Conservation (phyloP, 2,329 filamentous ascomycete species). For the Scytalidium sp. region DNA sequence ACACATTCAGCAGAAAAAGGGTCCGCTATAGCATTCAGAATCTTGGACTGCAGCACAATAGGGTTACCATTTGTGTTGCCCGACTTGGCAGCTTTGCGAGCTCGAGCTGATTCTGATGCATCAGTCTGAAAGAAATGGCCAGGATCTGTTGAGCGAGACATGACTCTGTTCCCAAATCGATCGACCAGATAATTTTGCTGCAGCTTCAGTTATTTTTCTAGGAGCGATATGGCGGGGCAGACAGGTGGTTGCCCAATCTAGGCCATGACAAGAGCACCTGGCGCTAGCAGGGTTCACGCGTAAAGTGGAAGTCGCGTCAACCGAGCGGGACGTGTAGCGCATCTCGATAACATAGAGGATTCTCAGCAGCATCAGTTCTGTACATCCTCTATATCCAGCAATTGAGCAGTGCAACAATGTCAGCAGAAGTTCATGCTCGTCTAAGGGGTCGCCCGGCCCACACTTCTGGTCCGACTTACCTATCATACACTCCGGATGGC, state of each 20-base stretch:
- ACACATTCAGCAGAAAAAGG: conserved; percentile 58
- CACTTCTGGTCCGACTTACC: conserved; percentile 80
- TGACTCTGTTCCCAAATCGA: conserved; percentile 24
- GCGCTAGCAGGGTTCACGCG: conserved; percentile 15
- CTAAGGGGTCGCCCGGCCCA: conserved; percentile 68
- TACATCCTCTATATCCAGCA: neutral
- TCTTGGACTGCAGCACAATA: conserved; percentile 78
- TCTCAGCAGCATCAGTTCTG: neutral
- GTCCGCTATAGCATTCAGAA: conserved; percentile 71
- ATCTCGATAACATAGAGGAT: neutral
- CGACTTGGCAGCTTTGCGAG: conserved; percentile 65
- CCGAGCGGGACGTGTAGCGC: neutral
- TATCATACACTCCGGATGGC: conserved; percentile 88
- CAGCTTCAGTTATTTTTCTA: neutral
- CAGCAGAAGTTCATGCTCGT: conserved; percentile 35
- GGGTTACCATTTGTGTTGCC: conserved; percentile 80
- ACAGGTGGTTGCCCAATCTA: neutral
- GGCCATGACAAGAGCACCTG: conserved; percentile 4
- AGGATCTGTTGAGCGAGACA: conserved; percentile 69
- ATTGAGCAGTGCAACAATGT: conserved; percentile 21
- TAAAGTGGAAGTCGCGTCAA: conserved; percentile 6
- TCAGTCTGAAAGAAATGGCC: conserved; percentile 92
- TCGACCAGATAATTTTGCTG: neutral
- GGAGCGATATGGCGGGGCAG: neutral
- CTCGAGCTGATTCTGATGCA: conserved; percentile 32